Percentiles rank a stretch among this genome's conserved stretches.
Evolutionary conservation across 345 rosid species (phyloP).

Genomic region (Acer negundo): DNA sequence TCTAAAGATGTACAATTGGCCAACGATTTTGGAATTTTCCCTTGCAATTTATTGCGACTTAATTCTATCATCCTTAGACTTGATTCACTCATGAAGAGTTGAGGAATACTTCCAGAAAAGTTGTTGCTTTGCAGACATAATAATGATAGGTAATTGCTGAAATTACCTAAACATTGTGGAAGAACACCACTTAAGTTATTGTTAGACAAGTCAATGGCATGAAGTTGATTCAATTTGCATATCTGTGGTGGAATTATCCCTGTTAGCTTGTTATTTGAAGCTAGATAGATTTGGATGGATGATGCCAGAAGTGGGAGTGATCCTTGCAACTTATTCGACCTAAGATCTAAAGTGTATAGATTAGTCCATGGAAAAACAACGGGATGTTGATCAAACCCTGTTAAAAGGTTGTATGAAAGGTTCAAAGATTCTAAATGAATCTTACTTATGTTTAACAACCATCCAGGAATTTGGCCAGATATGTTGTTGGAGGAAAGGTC

Average conservation of each 20-base stretch:
- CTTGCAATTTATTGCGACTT: constrained; percentile 4
- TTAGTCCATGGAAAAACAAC: neutral
- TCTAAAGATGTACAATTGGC: neutral
- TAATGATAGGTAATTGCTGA: no score
- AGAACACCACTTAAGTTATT: no score
- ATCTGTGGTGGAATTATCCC: no score
- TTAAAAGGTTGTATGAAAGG: constrained; percentile 9
- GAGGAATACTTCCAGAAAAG: constrained; percentile 1
- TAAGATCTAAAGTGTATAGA: neutral
- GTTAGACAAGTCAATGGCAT: no score
- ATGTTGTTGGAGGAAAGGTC: constrained; percentile 27
- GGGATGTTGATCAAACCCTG: constrained; percentile 9
- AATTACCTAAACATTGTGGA: no score
- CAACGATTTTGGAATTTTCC: neutral
- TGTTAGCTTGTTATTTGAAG: no score
- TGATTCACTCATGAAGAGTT: neutral
- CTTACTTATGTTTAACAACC: neutral
- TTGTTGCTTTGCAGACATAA: no score
- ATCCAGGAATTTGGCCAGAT: constrained; percentile 4
- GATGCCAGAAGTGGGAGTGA: constrained; percentile 11
- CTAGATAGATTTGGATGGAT: rapidly evolving
- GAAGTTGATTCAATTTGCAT: no score
- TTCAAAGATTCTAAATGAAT: rapidly evolving
- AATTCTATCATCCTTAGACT: constrained; percentile 19
- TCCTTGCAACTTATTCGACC: no score